A percentile compares a stretch with the other conserved stretches of the same genome.
Evolutionary conservation across 352 stramenopile genomes (phyloP).

Genomic region (Globisporangium polare): DNA sequence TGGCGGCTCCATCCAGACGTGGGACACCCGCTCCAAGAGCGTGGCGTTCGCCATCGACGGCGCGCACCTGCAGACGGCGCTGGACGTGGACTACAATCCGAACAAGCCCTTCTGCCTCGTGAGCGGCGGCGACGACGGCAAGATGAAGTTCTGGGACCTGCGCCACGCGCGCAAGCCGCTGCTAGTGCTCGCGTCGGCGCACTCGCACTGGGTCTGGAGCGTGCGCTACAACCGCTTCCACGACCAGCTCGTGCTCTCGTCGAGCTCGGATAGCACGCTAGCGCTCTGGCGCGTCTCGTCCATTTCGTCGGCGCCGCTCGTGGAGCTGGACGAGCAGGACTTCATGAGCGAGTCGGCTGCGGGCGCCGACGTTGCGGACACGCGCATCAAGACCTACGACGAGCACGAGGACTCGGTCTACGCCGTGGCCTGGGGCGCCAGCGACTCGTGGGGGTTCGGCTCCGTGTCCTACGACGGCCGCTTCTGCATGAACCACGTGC

Average conservation of each 20-base stretch:
- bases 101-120: constrained; percentile 93
- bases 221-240: constrained; percentile 98
- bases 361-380: constrained; percentile 58
- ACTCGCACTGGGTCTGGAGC: constrained; percentile 91
- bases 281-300: constrained; percentile 96
- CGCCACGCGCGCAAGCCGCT: constrained; percentile 75
- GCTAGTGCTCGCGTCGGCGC: constrained; percentile 75
- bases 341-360: constrained; percentile 58
- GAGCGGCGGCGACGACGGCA: constrained; percentile 92
- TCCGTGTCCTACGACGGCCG: constrained; percentile 95
- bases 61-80: constrained; percentile 49
- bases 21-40: constrained; percentile 58
- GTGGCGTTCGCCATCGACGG: constrained; percentile 46
- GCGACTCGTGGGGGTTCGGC: constrained; percentile 96
- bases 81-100: constrained; percentile 97
- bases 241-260: constrained; percentile 95
- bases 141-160: constrained; percentile 98
- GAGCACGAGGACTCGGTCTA: constrained; percentile 96
- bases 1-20: constrained; percentile 61
- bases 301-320: constrained; percentile 94
- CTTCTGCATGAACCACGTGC: constrained; percentile 95
- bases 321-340: constrained; percentile 89
- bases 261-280: constrained; percentile 91
- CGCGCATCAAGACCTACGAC: constrained; percentile 87
- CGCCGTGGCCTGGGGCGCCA: constrained; percentile 88